Evolutionary conservation across 352 stramenopile genomes (phyloP).

Genomic region (Phytophthora aleatoria): DNA sequence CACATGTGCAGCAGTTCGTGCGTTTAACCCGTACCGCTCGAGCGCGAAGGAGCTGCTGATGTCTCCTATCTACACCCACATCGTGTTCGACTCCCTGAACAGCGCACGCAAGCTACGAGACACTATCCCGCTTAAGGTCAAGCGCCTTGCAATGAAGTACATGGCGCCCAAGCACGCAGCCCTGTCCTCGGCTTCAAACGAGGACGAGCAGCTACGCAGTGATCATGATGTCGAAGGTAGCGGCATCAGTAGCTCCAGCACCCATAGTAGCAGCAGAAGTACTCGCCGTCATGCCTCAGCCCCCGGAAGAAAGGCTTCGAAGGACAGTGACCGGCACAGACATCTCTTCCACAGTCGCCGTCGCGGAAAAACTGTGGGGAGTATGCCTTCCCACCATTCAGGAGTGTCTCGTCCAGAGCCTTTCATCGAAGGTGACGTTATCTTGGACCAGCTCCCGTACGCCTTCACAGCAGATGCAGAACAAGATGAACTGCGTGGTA

Average conservation of each 20-base stretch:
- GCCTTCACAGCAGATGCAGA: slow-evolving; percentile 67
- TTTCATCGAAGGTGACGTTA: slow-evolving; percentile 55
- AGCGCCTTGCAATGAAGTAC: slow-evolving; percentile 41
- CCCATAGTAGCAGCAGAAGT: slow-evolving; percentile 20
- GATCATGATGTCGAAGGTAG: slow-evolving; percentile 21
- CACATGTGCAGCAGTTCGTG: slow-evolving; percentile 68
- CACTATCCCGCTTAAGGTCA: slow-evolving; percentile 55
- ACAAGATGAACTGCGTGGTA: slow-evolving; percentile 69
- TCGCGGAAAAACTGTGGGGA: slow-evolving; percentile 35
- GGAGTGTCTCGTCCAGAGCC: slow-evolving; percentile 44
- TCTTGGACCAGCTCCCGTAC: slow-evolving; percentile 71
- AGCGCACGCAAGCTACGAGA: slow-evolving; percentile 61
- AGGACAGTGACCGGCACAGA: slow-evolving; percentile 15
- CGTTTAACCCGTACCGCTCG: slow-evolving; percentile 82
- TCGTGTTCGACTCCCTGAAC: slow-evolving; percentile 60
- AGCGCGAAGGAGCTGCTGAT: slow-evolving; percentile 46
- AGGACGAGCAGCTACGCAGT: slow-evolving; percentile 14
- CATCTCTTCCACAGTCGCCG: slow-evolving; percentile 19
- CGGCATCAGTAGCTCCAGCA: slow-evolving; percentile 15
- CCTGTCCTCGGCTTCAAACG: slow-evolving; percentile 29
- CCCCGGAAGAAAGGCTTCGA: slow-evolving; percentile 22
- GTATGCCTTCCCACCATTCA: slow-evolving; percentile 17
- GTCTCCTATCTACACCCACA: slow-evolving; percentile 75
- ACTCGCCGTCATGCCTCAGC: slow-evolving; percentile 24
- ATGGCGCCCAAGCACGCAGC: slow-evolving; percentile 25